Percentiles rank a stretch among this genome's conserved stretches.
These are phyloP conservation scores for Plenodomus biglobosus DNA, from an alignment of 2,329 filamentous ascomycete species.

Conservation along the genomic window DNA sequence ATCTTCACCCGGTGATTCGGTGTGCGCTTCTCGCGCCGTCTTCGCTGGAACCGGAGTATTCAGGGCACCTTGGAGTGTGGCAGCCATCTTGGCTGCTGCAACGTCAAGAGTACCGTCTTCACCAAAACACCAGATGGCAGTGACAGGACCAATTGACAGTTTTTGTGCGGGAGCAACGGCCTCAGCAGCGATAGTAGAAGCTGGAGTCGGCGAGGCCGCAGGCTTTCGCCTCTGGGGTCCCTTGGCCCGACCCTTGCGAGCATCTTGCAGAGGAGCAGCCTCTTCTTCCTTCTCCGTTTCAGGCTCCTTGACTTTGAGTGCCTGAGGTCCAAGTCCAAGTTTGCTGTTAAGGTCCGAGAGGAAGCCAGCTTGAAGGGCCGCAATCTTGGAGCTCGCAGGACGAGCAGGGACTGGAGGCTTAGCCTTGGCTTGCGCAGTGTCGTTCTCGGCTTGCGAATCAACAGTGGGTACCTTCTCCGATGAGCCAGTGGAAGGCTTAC, in stretches of 20 bases:
- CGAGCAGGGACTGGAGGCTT: conserved; percentile 83
- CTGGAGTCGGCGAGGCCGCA: conserved; percentile 59
- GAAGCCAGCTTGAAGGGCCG: conserved; percentile 86
- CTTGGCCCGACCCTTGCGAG: conserved; percentile 84
- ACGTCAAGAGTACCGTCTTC: conserved; percentile 39
- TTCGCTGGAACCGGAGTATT: not conserved
- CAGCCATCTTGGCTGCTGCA: conserved; percentile 34
- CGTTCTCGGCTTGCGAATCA: conserved; percentile 28
- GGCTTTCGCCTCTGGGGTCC: conserved; percentile 79
- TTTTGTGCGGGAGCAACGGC: conserved; percentile 27
- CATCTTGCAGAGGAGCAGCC: conserved; percentile 81
- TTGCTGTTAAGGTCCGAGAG: conserved; percentile 91
- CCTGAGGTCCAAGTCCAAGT: conserved; percentile 81
- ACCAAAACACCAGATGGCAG: conserved; percentile 41
- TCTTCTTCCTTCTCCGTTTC: conserved; percentile 59
- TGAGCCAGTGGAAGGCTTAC: conserved; percentile 53
- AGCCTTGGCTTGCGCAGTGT: conserved; percentile 59
- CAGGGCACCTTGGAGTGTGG: conserved; percentile 28
- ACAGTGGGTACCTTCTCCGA: conserved; percentile 40
- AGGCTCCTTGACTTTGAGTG: conserved; percentile 72
- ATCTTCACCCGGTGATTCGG: conserved; percentile 1
- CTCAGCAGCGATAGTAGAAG: conserved; percentile 45
- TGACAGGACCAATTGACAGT: conserved; percentile 31
- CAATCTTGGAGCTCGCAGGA: conserved; percentile 82
- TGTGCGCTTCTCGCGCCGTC: conserved; percentile 1